A percentile compares a stretch with the other conserved stretches of the same genome.
Evolutionary conservation across 83 land plant species (phyloP).

Genomic region (Picea mariana): DNA sequence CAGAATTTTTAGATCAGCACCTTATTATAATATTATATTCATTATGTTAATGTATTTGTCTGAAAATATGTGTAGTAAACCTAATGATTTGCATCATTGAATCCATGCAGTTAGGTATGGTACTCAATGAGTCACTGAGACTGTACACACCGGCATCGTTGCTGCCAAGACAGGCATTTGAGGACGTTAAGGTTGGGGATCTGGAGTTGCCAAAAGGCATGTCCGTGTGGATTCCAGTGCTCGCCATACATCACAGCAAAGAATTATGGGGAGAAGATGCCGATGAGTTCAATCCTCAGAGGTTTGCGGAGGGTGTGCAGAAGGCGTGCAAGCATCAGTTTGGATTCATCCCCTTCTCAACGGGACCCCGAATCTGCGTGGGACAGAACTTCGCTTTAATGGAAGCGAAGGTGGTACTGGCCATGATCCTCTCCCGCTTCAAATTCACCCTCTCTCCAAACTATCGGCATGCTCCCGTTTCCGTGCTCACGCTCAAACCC

Average conservation of each 20-base stretch:
- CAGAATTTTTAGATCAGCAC: no score
- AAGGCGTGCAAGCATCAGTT: slow-evolving; percentile 56
- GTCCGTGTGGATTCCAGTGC: slow-evolving; percentile 75
- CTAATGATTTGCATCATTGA: no score
- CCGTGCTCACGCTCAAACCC: slow-evolving; percentile 70
- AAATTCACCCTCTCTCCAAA: slow-evolving; percentile 60
- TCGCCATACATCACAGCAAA: slow-evolving; percentile 73
- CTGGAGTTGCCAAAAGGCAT: slow-evolving; percentile 68
- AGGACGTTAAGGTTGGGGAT: slow-evolving; percentile 74
- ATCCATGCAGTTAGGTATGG: slow-evolving; percentile 68
- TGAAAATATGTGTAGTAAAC: no score
- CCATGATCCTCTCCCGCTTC: slow-evolving; percentile 62
- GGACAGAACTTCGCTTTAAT: slow-evolving; percentile 84
- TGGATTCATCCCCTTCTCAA: slow-evolving; percentile 57
- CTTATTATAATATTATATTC: no score
- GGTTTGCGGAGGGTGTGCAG: slow-evolving; percentile 58
- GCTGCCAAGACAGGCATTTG: slow-evolving; percentile 59
- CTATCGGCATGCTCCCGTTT: slow-evolving; percentile 76
- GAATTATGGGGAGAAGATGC: slow-evolving; percentile 83
- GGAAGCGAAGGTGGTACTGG: slow-evolving; percentile 79
- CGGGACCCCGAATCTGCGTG: slow-evolving; percentile 77
- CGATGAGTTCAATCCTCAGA: slow-evolving; percentile 71
- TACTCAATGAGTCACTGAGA: slow-evolving; percentile 77
- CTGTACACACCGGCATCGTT: slow-evolving; percentile 36
- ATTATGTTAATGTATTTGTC: no score